Base-by-base conservation (phyloP, 1,139 yeast genomes). In the Blastobotrys malaysiensis region DNA sequence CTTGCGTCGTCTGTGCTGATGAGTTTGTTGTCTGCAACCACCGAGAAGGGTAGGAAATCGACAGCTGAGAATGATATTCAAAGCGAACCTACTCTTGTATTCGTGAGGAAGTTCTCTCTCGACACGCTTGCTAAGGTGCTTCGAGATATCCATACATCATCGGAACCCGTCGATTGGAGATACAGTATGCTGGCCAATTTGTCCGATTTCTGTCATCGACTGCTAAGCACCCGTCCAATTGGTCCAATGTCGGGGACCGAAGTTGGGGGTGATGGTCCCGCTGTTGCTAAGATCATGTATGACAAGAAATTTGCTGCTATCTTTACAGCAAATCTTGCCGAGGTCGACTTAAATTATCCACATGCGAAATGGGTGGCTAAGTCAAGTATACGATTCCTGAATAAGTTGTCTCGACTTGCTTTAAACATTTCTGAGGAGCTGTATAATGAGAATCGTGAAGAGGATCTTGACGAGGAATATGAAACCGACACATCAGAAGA, bases 331-430 rank as follows among this genome's bases (percentile, higher is more conserved):
- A 74, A 84, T 45, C 68, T 88, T 57, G 79, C 90, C 0, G 81
- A 77, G 18, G 65, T 88, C 36, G 95, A 89, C 66, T 73, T 88
- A 59, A 86, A 86, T 62, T 83, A 79, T 62, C 95, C 96, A 0
- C 77, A 78, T 27, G 75, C 88, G 4, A 81, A 81, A 49, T 76
- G 77, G 55, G 79, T 88, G 9, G 74, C 84, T 19, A 80, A 81
- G 52, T 70, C 77, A 1, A 78, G 84, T 2, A 76, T 87, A 49
- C 80, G 81, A 57, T 84, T 89, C 4, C 66, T 90, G 45, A 79
- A 83, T 19, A 73, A 79, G 6, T 69, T 91, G 50, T 88, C 91
- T 4, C 77, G 82, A 31, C 54, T 67, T 19, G 63, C 70, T 1
- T 57, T 69, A 53, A 72, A 69, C 44, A 57, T 65, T 43, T 57